These are phyloP conservation scores for Coriaria nepalensis DNA, from an alignment of 306 rosid genomes.

Conservation along the genomic window DNA sequence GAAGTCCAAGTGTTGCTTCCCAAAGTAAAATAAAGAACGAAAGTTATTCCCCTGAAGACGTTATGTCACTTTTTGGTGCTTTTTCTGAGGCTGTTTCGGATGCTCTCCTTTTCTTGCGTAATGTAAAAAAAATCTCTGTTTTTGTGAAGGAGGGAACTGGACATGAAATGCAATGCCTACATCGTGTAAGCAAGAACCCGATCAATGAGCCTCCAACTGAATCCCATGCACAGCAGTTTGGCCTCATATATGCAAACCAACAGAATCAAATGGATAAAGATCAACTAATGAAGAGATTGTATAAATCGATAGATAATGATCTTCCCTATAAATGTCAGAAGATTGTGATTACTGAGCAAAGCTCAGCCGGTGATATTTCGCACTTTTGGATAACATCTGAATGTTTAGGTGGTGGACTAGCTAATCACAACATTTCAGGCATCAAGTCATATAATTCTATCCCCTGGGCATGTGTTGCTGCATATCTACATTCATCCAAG, in stretches of 20 bases:
- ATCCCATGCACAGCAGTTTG: slow-evolving; percentile 42
- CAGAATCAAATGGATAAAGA: slow-evolving; percentile 53
- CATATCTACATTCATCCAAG: slow-evolving; percentile 53
- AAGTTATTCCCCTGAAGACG: slow-evolving; percentile 74
- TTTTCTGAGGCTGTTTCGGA: slow-evolving; percentile 80
- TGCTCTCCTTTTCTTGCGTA: slow-evolving; percentile 68
- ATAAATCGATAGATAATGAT: slow-evolving; percentile 36
- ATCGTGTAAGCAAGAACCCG: slow-evolving; percentile 47
- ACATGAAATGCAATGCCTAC: slow-evolving; percentile 71
- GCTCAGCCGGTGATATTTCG: slow-evolving; percentile 33
- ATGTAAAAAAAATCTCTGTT: slow-evolving; percentile 71
- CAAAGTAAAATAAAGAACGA: slow-evolving; percentile 93
- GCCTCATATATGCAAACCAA: slow-evolving; percentile 42
- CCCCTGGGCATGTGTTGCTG: slow-evolving; percentile 99
- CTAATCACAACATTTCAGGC: slow-evolving; percentile 32
- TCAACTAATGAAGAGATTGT: slow-evolving; percentile 59
- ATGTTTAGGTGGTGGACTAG: slow-evolving; percentile 65
- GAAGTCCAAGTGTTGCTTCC: slow-evolving; percentile 69
- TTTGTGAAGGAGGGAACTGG: slow-evolving; percentile 75
- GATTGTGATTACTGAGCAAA: slow-evolving; percentile 48
- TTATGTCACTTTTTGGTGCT: slow-evolving; percentile 59
- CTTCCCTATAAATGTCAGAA: slow-evolving; percentile 76
- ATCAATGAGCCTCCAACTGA: slow-evolving; percentile 53
- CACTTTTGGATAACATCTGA: slow-evolving; percentile 83
- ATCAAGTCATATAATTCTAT: slow-evolving; percentile 43